Conservation (phyloP, 805 yeast genomes). For the Candida krabiensis region DNA sequence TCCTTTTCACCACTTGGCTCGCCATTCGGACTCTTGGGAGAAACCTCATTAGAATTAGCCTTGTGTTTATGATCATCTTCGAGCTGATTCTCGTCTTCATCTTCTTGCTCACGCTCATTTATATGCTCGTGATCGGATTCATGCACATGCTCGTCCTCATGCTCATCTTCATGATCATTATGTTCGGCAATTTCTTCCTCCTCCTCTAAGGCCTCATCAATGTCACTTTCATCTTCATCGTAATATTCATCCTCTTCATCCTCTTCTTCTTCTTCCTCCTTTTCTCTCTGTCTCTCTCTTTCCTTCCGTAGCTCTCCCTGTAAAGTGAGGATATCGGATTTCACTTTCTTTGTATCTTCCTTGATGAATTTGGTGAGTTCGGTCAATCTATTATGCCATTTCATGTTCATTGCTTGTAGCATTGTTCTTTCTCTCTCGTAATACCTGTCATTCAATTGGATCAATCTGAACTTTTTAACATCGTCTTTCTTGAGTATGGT, state of each 20-base stretch:
- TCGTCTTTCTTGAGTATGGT: conserved; percentile 22
- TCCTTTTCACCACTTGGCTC: too few relatives aligned
- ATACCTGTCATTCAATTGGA: conserved; percentile 27
- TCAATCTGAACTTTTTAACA: conserved; percentile 27
- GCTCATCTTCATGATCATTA: too few relatives aligned
- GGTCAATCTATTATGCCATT: conserved; percentile 29
- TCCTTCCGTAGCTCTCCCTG: conserved; percentile 18
- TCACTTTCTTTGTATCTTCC: conserved; percentile 21
- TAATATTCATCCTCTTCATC: conserved; percentile 9
- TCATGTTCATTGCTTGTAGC: conserved; percentile 23
- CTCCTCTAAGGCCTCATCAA: conserved; percentile 11
- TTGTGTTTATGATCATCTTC: not conserved
- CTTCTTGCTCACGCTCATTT: conserved; percentile 1
- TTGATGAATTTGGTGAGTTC: conserved; percentile 23
- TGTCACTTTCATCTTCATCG: conserved; percentile 16
- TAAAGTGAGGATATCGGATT: conserved; percentile 8
- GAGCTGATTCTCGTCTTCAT: conserved; percentile 1
- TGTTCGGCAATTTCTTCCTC: conserved; percentile 10
- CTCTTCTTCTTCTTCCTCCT: conserved; percentile 16
- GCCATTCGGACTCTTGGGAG: too few relatives aligned
- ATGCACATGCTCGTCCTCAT: conserved; percentile 3
- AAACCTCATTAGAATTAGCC: too few relatives aligned
- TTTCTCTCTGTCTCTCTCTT: conserved; percentile 10
- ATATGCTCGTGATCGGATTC: too few relatives aligned
- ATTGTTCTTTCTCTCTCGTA: conserved; percentile 23